Evolutionary conservation across 2,329 filamentous ascomycete genomes (phyloP).

Genomic region (Phialocephala subalpina): DNA sequence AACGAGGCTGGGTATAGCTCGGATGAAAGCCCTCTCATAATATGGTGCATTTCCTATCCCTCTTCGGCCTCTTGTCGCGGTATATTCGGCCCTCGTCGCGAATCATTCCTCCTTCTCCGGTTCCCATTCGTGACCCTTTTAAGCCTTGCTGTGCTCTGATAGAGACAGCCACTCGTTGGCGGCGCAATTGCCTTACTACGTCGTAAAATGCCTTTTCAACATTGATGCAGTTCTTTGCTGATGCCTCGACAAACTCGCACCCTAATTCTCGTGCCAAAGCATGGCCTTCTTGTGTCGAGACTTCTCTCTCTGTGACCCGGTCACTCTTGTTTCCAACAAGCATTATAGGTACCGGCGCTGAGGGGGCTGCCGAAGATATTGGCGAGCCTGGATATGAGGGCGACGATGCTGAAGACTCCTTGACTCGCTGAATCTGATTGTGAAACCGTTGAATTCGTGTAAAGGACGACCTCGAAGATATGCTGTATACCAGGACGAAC

Average conservation of each 20-base stretch:
- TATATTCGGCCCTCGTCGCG: conserved; percentile 41
- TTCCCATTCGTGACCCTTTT: conserved; percentile 35
- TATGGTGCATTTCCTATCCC: conserved; percentile 41
- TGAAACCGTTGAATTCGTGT: conserved; percentile 95
- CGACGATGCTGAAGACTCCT: conserved; percentile 84
- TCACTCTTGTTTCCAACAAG: conserved; percentile 99
- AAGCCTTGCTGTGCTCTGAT: conserved; percentile 29
- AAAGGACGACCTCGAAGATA: conserved; percentile 95
- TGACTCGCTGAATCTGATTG: conserved; percentile 95
- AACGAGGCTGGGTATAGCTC: conserved; percentile 17
- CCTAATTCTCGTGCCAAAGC: conserved; percentile 90
- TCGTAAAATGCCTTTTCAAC: conserved; percentile 99
- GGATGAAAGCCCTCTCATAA: conserved; percentile 40
- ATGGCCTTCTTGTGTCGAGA: conserved; percentile 94
- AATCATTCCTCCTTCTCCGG: conserved; percentile 33
- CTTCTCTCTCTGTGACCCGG: conserved; percentile 92
- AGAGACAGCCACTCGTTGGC: conserved; percentile 70
- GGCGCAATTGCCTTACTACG: conserved; percentile 88
- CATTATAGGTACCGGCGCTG: conserved; percentile 86
- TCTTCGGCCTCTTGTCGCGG: conserved; percentile 36
- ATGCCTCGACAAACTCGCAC: conserved; percentile 97
- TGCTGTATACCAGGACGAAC: conserved; percentile 97
- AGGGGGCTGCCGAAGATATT: conserved; percentile 60
- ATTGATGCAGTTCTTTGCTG: conserved; percentile 97
- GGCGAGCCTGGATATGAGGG: conserved; percentile 81